A percentile compares a stretch with the other conserved stretches of the same genome.
Evolutionary conservation across 83 land plant genomes (phyloP).

Genomic region (Picea abies): DNA sequence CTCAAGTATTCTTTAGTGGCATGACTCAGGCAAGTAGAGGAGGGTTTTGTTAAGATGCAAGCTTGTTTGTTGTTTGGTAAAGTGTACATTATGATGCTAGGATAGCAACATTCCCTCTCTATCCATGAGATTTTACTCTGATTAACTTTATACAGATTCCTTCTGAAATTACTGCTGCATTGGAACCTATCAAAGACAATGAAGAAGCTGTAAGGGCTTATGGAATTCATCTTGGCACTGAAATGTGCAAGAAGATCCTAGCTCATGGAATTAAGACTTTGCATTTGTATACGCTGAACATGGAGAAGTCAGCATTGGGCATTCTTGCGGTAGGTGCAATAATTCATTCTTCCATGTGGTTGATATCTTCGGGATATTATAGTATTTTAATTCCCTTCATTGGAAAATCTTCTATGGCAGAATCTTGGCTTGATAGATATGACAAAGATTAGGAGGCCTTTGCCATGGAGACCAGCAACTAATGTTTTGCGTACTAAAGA

Average conservation of each 20-base stretch:
- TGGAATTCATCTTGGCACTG: constrained; percentile 93
- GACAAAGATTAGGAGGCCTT: constrained; percentile 64
- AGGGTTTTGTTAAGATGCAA: neutral
- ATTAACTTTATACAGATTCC: constrained; percentile 61
- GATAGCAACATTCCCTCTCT: neutral
- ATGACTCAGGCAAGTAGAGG: neutral
- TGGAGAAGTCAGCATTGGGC: constrained; percentile 89
- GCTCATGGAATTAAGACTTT: constrained; percentile 85
- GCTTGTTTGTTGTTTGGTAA: neutral
- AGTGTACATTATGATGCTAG: neutral
- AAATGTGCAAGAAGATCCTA: constrained; percentile 97
- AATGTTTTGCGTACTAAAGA: constrained; percentile 81
- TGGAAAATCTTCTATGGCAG: constrained; percentile 32
- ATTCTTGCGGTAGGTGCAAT: constrained; percentile 67
- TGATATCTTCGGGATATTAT: constrained; percentile 1
- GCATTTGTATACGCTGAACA: constrained; percentile 90
- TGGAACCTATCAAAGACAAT: constrained; percentile 97
- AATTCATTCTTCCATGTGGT: neutral
- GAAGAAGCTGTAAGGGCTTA: constrained; percentile 92
- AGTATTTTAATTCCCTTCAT: neutral
- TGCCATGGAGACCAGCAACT: constrained; percentile 95
- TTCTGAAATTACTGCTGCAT: constrained; percentile 76
- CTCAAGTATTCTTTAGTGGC: too few species aligned
- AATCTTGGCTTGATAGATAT: constrained; percentile 95
- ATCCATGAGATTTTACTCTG: neutral